A percentile compares a stretch with the other conserved stretches of the same genome.
phyloP scores from a whole-genome alignment of 1,139 yeast genomes.

The Komagataea norvegica region DNA sequence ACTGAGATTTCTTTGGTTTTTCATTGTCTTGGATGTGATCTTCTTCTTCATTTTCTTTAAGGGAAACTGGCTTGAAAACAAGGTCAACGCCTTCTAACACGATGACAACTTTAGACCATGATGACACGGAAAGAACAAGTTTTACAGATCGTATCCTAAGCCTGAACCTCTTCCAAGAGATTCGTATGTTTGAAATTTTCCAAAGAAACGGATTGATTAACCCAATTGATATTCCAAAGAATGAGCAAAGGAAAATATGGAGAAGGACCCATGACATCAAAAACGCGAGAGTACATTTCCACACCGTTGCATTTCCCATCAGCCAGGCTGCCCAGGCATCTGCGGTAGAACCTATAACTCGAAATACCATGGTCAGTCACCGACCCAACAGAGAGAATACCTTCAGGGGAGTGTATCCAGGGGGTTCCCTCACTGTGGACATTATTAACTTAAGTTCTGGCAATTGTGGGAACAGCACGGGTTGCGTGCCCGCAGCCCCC shows the following conservation, averaged over 20 bases:
- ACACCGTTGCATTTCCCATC: neutral
- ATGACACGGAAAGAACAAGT: slow-evolving; percentile 16
- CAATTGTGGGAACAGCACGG: too few species aligned
- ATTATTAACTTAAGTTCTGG: too few species aligned
- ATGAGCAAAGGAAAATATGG: slow-evolving; percentile 12
- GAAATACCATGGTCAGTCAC: too few species aligned
- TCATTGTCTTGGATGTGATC: neutral
- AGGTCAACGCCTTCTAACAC: slow-evolving; percentile 21
- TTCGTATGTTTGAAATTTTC: slow-evolving; percentile 17
- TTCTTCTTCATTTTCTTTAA: neutral
- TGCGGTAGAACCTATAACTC: too few species aligned
- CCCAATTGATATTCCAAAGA: slow-evolving; percentile 26
- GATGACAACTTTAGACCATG: slow-evolving; percentile 16
- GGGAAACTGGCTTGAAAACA: neutral
- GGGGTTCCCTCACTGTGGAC: too few species aligned
- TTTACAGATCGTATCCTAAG: slow-evolving; percentile 18
- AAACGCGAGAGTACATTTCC: neutral
- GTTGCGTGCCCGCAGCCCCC: too few species aligned
- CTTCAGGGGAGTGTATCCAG: too few species aligned
- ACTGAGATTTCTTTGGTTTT: neutral
- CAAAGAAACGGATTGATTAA: slow-evolving; percentile 26
- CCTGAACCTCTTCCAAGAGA: slow-evolving; percentile 9
- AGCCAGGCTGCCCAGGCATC: neutral
- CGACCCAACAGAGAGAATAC: too few species aligned
- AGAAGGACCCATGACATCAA: neutral